Base-by-base conservation (phyloP, 1,284 basidiomycete species). In the Heterobasidion occidentale region DNA sequence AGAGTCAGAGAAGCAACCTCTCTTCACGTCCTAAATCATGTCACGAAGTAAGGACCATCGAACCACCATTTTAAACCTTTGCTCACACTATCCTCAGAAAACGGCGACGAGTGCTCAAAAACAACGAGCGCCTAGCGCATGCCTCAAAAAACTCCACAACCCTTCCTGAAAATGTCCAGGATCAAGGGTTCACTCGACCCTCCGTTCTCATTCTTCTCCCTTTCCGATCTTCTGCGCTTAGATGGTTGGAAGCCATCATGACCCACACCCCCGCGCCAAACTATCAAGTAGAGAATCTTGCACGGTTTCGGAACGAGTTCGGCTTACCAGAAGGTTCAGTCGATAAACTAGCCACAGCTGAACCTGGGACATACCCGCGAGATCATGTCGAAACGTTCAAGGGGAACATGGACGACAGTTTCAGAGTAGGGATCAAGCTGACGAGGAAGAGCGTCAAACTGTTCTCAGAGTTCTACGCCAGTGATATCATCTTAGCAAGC, bases 341-440 rank as follows among this genome's bases (percentile, higher is more conserved):
- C 8, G 96, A 98, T 73, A 97, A 95, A 66, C 80, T 99, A 7
- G 79, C 84, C 34, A 72, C 72, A 6, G 86, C 86, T 12, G 83
- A 84, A 56, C 80, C 81, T 2, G 84, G 86, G n/a, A 83, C 83
- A 35, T 95, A 95, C 67, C 90, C 97, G 0, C 68, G 70, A 9
- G 97, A 99, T 66, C 97, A 99, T 68, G 81, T 96, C 14, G 92
- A 92, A 64, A 97, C 85, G 58, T 98, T 99, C 77, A 83, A 83
- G 61, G 97, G 97, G n/a, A 99, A 99, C 69, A 83, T 94, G 50
- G 97, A 99, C 68, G 97, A 99, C 71, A 93, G 86, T 64, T 99
- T 99, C 72, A 77, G 92, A 62, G 76, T 98, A 34, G 96, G 96
- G 0, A 74, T 98, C 65, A 98, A 98, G 73, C 71, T 99, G 62